Base-by-base conservation (phyloP, 163 green algal species). In the Trebouxia gelatinosa region DNA sequence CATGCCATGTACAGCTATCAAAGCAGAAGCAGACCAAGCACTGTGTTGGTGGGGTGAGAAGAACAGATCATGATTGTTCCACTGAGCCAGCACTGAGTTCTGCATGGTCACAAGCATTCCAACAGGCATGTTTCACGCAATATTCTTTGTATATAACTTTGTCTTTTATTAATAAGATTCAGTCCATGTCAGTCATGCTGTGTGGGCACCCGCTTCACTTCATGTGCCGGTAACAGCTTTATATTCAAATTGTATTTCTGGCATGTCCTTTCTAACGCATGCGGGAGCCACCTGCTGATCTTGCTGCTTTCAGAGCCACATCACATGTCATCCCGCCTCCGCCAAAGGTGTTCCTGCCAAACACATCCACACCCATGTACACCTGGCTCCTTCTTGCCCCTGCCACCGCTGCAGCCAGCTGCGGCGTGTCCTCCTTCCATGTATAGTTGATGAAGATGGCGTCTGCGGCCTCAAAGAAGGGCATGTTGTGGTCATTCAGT, bases 391-490 rank as follows among this genome's bases (percentile, higher is more conserved):
- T 37, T 7, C 76, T 58, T 35, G 16, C 40, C 28, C 81, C 81
- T 40, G 81, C 81, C 6, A 46, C 70, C 28, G 50, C 70, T 34
- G 81, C 76, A 64, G 77, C 70, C 54, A 75, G 13, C 2, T 2
- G 7, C 7, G 70, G 81, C 11, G 76, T 80, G 0, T 40, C 70
- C 17, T 68, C 70, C 67, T 82, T 84, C 86, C 86, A 90, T 2
- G 70, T 78, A 62, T 90, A 90, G 48, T 90, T 90, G 29, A 88
- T 46, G 64, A 84, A 90, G n/a, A 90, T 75, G 58, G 64, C 78
- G 39, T 89, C 80, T 21, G 54, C 79, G 21, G 79, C 80, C 3
- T 90, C 82, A 50, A 90, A 87, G 66, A 90, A 90, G 11, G 82
- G 80, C n/a, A n/a, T 3, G 71, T 90, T 90, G 13, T 84, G 61